Base-by-base conservation (phyloP, 2,329 filamentous ascomycete species). In the Nakataea oryzae region DNA sequence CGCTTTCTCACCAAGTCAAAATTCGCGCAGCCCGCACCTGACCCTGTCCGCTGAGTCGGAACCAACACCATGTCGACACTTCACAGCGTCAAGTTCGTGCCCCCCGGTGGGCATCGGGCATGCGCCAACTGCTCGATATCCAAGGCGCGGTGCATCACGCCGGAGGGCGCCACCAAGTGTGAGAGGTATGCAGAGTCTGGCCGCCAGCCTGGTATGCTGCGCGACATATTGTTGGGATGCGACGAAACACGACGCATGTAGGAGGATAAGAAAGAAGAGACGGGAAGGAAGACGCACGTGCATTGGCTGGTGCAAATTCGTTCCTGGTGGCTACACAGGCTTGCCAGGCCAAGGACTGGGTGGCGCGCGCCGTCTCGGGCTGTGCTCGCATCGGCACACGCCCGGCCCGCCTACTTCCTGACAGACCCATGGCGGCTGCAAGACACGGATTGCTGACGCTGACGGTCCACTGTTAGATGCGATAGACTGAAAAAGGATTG, bases 91-190 rank as follows among this genome's bases (percentile, higher is more conserved):
- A 68, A 67, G 62, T 69, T 68, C 28, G 67, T 69, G 11, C 67
- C 67, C 1, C 66, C 67, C 1, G 67, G 66, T 57, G 67, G 67
- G 60, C 65, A 68, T 54, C 63, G 68, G 13, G 68, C 68, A 24
- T 69, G 68, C 58, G 64, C 65, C 14, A 66, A 62, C 62, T 69
- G 66, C 54, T 67, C 66, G 1, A 60, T 64, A 3, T 65, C 68
- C 41, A 69, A 69, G 56, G 65, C 67, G 28, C 67, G 66, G 61
- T 69, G 68, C 26, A 66, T 69, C 12, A 66, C 65, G n/a, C 63
- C 63, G 3, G 66, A 67, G 12, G 68, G 63, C 32, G 50, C 47
- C 28, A 27, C 34, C 3, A 55, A 54, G 17, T 60, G 61, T 58
- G 60, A 62, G 55, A 55, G 63, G 63, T 64, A 55, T 32, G 63